phyloP scores from a whole-genome alignment of 2,329 filamentous ascomycete genomes.

The Fusarium haematococcum region DNA sequence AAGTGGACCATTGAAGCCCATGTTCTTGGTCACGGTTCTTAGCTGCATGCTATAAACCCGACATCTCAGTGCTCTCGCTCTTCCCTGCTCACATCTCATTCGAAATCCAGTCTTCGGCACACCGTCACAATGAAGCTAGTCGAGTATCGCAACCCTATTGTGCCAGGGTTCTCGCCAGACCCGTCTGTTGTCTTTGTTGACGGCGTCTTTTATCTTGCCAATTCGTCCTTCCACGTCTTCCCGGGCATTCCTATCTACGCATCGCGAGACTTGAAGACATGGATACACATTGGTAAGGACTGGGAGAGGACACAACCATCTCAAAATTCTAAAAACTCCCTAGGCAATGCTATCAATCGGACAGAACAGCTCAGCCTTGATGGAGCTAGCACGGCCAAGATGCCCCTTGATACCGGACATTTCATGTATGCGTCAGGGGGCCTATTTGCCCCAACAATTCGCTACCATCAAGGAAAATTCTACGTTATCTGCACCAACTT shows the following conservation, averaged over 20 bases:
- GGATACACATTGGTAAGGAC: slow-evolving; percentile 24
- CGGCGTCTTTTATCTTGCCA: slow-evolving; percentile 27
- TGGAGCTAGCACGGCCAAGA: slow-evolving; percentile 2
- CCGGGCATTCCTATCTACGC: slow-evolving; percentile 30
- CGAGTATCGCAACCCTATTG: slow-evolving; percentile 16
- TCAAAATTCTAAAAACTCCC: neutral
- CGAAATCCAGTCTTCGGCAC: neutral
- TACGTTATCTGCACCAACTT: slow-evolving; percentile 46
- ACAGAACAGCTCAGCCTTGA: slow-evolving; percentile 19
- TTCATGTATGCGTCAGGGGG: slow-evolving; percentile 26
- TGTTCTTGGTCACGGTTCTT: neutral
- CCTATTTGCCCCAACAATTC: slow-evolving; percentile 43
- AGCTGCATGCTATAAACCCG: neutral
- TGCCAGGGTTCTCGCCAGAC: slow-evolving; percentile 25
- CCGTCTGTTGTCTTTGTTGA: slow-evolving; percentile 30
- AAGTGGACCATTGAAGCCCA: neutral
- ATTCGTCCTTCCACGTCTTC: slow-evolving; percentile 30
- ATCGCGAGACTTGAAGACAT: slow-evolving; percentile 15
- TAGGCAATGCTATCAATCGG: slow-evolving; percentile 33
- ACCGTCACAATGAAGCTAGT: neutral
- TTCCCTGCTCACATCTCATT: neutral
- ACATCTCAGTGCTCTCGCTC: neutral
- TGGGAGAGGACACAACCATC: neutral
- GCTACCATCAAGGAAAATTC: slow-evolving; percentile 37
- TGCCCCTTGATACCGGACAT: slow-evolving; percentile 24